Evolutionary conservation across 345 rosid species (phyloP).

Genomic region (Dimocarpus longan): DNA sequence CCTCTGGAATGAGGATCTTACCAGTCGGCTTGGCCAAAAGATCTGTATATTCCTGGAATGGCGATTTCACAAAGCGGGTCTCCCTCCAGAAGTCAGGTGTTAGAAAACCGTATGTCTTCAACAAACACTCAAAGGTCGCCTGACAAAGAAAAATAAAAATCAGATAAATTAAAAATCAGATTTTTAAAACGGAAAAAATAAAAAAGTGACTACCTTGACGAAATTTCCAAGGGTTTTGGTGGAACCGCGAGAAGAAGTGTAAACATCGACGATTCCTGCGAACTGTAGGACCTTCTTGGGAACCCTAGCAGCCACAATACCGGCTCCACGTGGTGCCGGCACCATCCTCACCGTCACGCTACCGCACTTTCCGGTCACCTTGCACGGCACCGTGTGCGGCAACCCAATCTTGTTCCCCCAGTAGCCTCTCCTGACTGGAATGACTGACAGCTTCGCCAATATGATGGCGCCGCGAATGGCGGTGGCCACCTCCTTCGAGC

Average conservation of each 20-base stretch:
- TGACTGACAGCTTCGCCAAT: constrained; percentile 63
- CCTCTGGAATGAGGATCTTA: constrained; percentile 37
- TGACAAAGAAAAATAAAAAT: constrained; percentile 8
- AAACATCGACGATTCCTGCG: constrained; percentile 83
- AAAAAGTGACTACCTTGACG: constrained; percentile 53
- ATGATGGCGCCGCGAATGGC: constrained; percentile 70
- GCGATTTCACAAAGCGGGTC: constrained; percentile 49
- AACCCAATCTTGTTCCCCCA: constrained; percentile 82
- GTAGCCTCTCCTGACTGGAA: constrained; percentile 75
- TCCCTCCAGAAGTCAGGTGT: constrained; percentile 68
- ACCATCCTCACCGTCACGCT: constrained; percentile 77
- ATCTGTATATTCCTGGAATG: constrained; percentile 59
- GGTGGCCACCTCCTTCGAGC: constrained; percentile 73
- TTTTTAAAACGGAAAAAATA: neutral
- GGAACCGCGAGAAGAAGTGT: constrained; percentile 80
- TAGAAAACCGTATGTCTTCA: constrained; percentile 62
- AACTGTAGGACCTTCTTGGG: constrained; percentile 89
- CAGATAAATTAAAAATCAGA: neutral
- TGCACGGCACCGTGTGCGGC: constrained; percentile 74
- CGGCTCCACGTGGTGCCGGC: constrained; percentile 82
- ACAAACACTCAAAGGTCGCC: constrained; percentile 61
- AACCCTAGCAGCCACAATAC: constrained; percentile 84
- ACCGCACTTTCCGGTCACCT: constrained; percentile 78
- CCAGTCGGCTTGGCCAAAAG: constrained; percentile 45
- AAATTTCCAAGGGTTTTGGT: constrained; percentile 86